Percentiles rank a stretch among this genome's conserved stretches.
Evolutionary conservation across 75 land plant species (phyloP).

Genomic region (Selaginella tamariscina): DNA sequence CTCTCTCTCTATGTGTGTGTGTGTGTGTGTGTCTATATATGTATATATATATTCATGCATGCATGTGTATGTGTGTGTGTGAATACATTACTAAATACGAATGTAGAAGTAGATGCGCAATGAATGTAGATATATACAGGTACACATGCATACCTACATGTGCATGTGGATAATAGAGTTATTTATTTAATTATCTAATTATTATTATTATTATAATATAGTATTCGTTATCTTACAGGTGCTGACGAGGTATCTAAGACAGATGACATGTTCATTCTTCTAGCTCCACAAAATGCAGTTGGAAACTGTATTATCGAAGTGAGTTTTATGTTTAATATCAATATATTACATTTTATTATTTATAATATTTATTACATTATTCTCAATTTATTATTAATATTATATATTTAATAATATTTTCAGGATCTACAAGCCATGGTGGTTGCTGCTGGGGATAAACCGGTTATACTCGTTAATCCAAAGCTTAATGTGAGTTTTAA

Average conservation of each 20-base stretch:
- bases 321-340: constrained; percentile 4
- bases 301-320: constrained; percentile 98
- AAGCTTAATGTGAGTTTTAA: constrained; percentile 45
- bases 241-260: constrained; percentile 61
- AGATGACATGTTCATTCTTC: constrained; percentile 78
- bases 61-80: too few relatives aligned
- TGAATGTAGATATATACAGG: too few relatives aligned
- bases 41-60: too few relatives aligned
- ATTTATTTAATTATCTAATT: neutral
- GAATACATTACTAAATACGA: too few relatives aligned
- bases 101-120: too few relatives aligned
- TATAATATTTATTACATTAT: neutral
- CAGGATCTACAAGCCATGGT: constrained; percentile 95
- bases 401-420: neutral
- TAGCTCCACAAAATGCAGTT: constrained; percentile 98
- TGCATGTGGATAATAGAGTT: too few relatives aligned
- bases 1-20: too few relatives aligned
- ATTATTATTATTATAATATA: neutral
- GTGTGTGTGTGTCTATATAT: too few relatives aligned
- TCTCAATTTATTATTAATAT: neutral
- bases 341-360: neutral
- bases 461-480: constrained; percentile 84
- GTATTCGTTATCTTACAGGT: constrained; percentile 30
- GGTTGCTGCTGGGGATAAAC: constrained; percentile 71
- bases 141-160: too few relatives aligned